Base-by-base conservation (phyloP, 495 filamentous ascomycete species). In the Aspergillus panamensis region DNA sequence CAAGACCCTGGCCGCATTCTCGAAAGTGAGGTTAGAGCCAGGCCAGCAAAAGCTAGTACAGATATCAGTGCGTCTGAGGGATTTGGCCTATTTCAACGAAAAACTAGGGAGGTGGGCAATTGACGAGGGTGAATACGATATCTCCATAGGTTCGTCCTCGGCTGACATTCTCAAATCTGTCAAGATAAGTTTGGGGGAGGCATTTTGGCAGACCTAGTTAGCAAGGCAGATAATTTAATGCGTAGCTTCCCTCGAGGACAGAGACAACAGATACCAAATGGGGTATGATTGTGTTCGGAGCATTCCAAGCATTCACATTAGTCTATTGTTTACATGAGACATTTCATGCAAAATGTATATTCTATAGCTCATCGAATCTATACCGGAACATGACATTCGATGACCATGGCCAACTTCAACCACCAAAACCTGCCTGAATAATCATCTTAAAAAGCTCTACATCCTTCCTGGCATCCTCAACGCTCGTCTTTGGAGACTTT, bases 1-100 rank as follows among this genome's bases (percentile, higher is more conserved):
- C 7, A 87, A 88, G 67, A 82, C 87, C 64, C 69, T 91, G 3
- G 81, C 80, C n/a, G 87, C 82, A 0, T 90, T 92, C 62, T 81
- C 83, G 58, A 90, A 90, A 64, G 82, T 89, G 0, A 69, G 72
- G 29, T 66, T 91, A 6, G 74, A 82, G 50, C 72, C 81, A 0
- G 80, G 81, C 14, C 80, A 89, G 74, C 84, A 81, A 1, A 82
- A 80, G 64, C 72, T 83, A 35, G 74, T 87, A 30, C 67, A 69
- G 6, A 71, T 91, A 0, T 55, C 59, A 17, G 53, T 90, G 1
- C 78, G 85, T 0, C 21, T 48, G 13, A 47, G 43, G 10, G 30
- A 57, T n/a, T 21, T 57, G 14, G 54, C 54, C 35, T 39, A 39
- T 20, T 57, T 57, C 30, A 29, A 39, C 13, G 54, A 57, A 20